Conservation (phyloP, 768 basidiomycete genomes). For the Leucosporidium creatinivorum region DNA sequence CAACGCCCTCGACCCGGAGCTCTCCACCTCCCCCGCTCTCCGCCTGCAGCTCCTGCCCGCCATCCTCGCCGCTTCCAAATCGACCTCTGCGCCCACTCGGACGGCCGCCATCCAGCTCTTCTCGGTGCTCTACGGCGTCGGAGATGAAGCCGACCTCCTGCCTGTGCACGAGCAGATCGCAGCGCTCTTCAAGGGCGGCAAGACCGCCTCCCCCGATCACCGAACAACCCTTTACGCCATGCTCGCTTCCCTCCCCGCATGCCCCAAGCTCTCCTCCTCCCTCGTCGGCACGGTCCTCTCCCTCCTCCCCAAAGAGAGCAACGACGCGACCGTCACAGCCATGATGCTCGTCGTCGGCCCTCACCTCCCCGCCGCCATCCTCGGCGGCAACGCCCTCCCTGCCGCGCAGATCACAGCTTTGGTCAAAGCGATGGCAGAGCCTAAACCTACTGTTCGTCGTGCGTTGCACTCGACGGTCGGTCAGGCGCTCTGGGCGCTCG, state of each 20-base stretch:
- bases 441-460: slow-evolving; percentile 57
- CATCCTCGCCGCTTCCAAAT: slow-evolving; percentile 33
- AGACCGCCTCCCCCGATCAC: slow-evolving; percentile 81
- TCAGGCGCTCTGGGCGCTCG: slow-evolving; percentile 48
- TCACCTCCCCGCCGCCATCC: slow-evolving; percentile 57
- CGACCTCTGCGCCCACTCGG: slow-evolving; percentile 42
- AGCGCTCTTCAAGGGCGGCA: slow-evolving; percentile 68
- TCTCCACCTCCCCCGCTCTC: slow-evolving; percentile 55
- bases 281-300: slow-evolving; percentile 45
- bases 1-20: slow-evolving; percentile 43
- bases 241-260: slow-evolving; percentile 54
- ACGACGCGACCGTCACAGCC: slow-evolving; percentile 56
- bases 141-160: slow-evolving; percentile 36
- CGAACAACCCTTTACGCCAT: slow-evolving; percentile 72
- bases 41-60: slow-evolving; percentile 38
- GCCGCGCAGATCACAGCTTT: slow-evolving; percentile 44
- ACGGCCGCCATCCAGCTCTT: slow-evolving; percentile 38
- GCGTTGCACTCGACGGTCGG: slow-evolving; percentile 62
- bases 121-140: slow-evolving; percentile 26
- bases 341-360: slow-evolving; percentile 53
- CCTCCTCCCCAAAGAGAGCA: slow-evolving; percentile 65
- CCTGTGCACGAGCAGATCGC: slow-evolving; percentile 58
- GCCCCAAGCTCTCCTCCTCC: slow-evolving; percentile 47
- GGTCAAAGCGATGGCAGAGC: slow-evolving; percentile 62
- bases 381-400: not conserved